phyloP scores from a whole-genome alignment of 306 rosid species.

The Casuarina equisetifolia region DNA sequence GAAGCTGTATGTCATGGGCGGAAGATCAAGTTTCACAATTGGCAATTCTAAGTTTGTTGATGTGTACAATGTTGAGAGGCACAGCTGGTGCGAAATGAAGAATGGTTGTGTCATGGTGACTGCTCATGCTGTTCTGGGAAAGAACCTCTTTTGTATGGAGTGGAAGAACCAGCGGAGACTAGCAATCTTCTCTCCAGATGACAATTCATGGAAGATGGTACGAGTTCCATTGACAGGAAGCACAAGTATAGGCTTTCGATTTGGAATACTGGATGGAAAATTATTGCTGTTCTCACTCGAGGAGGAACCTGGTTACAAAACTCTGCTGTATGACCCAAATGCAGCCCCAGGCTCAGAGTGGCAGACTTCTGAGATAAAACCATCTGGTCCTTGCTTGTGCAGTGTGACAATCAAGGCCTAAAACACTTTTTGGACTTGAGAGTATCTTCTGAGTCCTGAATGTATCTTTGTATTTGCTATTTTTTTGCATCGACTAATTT shows the following conservation, averaged over 20 bases:
- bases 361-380: constrained; percentile 70
- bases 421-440: constrained; percentile 19
- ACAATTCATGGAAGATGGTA: constrained; percentile 78
- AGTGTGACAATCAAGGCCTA: constrained; percentile 78
- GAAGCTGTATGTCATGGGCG: constrained; percentile 95
- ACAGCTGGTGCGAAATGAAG: constrained; percentile 82
- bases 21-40: constrained; percentile 91
- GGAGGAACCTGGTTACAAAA: constrained; percentile 57
- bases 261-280: constrained; percentile 73
- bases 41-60: constrained; percentile 91
- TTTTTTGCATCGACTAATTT: constrained; percentile 9
- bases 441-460: constrained; percentile 20
- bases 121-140: constrained; percentile 75
- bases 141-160: constrained; percentile 89
- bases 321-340: constrained; percentile 82
- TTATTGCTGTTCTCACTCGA: constrained; percentile 63
- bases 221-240: constrained; percentile 86
- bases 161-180: constrained; percentile 95
- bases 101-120: constrained; percentile 99
- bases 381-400: constrained; percentile 82
- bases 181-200: constrained; percentile 65
- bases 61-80: constrained; percentile 66
- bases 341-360: constrained; percentile 80
- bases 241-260: constrained; percentile 62
- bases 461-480: not conserved